phyloP scores from a whole-genome alignment of 116 monocot genomes.

The Posidonia oceanica region DNA sequence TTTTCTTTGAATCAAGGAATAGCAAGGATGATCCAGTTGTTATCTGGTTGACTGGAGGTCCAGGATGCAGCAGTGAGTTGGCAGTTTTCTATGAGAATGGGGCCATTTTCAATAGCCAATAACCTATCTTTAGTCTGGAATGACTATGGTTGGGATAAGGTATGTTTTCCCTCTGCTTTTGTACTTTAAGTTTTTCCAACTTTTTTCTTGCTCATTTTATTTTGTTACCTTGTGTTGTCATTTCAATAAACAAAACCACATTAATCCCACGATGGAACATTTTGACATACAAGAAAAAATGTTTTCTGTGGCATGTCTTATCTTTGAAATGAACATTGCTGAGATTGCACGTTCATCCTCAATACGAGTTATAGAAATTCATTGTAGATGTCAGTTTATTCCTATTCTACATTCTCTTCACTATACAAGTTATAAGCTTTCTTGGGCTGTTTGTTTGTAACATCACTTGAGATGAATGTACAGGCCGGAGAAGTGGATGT shows the following conservation, averaged over 20 bases:
- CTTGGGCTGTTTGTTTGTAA: too few species aligned
- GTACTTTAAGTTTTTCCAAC: neutral
- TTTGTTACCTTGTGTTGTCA: neutral
- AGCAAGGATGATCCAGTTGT: conserved; percentile 70
- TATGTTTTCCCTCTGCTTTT: conserved; percentile 13
- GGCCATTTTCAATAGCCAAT: conserved; percentile 52
- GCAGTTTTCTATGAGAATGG: conserved; percentile 94
- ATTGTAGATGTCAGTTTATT: too few species aligned
- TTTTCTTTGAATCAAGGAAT: conserved; percentile 82
- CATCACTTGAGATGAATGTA: too few species aligned
- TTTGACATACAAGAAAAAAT: too few species aligned
- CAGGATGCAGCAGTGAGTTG: conserved; percentile 91
- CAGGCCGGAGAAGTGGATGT: too few species aligned
- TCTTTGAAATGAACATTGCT: too few species aligned
- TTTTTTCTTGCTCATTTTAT: neutral
- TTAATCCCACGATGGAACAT: too few species aligned
- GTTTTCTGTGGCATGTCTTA: too few species aligned
- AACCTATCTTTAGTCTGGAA: conserved; percentile 74
- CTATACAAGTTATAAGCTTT: too few species aligned
- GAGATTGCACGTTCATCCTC: too few species aligned
- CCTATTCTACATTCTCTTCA: too few species aligned
- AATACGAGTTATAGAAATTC: too few species aligned
- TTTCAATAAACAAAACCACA: neutral
- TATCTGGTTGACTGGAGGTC: conserved; percentile 93
- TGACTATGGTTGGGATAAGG: conserved; percentile 92